Evolutionary conservation across 129 eudicot species (phyloP).

Genomic region (Smallanthus sonchifolius): DNA sequence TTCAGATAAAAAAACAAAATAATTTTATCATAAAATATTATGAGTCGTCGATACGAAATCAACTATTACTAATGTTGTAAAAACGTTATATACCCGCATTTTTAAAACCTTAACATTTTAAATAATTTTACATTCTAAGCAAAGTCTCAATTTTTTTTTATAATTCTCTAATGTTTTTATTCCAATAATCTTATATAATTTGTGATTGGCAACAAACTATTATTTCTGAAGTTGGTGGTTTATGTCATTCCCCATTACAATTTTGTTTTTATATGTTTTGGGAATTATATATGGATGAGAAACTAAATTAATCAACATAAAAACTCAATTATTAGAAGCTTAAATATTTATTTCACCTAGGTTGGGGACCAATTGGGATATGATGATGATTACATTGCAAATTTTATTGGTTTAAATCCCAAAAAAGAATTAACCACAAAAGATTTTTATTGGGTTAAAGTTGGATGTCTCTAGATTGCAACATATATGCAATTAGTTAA

Average conservation of each 20-base stretch:
- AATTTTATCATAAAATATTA: background rate
- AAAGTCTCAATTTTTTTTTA: background rate
- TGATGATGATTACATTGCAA: constrained; percentile 13
- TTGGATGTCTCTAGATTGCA: constrained; percentile 11
- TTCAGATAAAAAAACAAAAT: background rate
- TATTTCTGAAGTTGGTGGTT: constrained; percentile 19
- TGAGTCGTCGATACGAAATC: background rate
- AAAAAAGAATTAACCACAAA: background rate
- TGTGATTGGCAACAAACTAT: background rate
- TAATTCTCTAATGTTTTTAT: background rate
- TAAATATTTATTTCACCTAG: constrained; percentile 20
- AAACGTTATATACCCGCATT: background rate
- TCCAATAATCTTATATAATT: background rate
- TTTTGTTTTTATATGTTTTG: constrained; percentile 20
- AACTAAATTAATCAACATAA: background rate
- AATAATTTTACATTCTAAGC: background rate
- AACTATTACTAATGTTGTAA: background rate
- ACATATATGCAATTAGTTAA: background rate
- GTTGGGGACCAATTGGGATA: constrained; percentile 21
- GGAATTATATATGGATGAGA: background rate
- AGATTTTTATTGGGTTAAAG: background rate
- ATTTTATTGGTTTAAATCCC: background rate
- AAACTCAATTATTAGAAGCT: constrained; percentile 17
- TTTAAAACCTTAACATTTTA: background rate
- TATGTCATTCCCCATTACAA: constrained; percentile 16